Evolutionary conservation across 768 basidiomycete genomes (phyloP), one percentile per base, ranked within the genome.

Genomic region (Crepidotus variabilis): DNA sequence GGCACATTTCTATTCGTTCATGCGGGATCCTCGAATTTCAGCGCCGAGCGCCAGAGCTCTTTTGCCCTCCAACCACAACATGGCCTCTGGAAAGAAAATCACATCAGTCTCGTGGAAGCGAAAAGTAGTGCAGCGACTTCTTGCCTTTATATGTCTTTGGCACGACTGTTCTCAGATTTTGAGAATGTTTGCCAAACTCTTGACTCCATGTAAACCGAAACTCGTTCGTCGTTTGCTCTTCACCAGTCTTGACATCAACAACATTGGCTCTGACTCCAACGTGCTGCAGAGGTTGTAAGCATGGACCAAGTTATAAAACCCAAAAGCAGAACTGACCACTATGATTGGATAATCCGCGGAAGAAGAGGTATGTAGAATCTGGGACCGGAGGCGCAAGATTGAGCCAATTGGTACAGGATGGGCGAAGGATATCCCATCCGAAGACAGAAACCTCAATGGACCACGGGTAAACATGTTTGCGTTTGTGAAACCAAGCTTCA

Each of bases 401-500:
- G 87, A 90, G 6, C 91, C 92, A 47, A 93, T 92, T 1, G 90
- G 88, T 0, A 94, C 91, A 0, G 92, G 90, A 24, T 83, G 80
- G 47, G 80, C 77, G 72, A 94, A 93, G 1, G 84, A 83, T 65
- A 93, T 92, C 32, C 84, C 83, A 63, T 93, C 90, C 14, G 92
- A 78, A 3, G 90, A 87, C 24, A 90, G 75, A 71, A 93, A 93
- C 2, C 80, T 79, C 50, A 92, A 78, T 10, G 76, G 79, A 2
- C 83, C 80, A 5, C 80, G 78, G 2, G 86, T 86, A 70, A 91
- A 89, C 54, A 91, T 70, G 46, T 78, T 80, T 1, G 87, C 78
- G 60, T 86, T 90, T 16, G 86, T 79, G 65, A 87, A 88, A 0
- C 88, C 89, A 39, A 92, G 83, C 85, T 90, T 65, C 21, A 18